Evolutionary conservation across 2,329 filamentous ascomycete genomes (phyloP), one percentile per base, ranked within the genome.

Genomic region (Trichoderma breve): DNA sequence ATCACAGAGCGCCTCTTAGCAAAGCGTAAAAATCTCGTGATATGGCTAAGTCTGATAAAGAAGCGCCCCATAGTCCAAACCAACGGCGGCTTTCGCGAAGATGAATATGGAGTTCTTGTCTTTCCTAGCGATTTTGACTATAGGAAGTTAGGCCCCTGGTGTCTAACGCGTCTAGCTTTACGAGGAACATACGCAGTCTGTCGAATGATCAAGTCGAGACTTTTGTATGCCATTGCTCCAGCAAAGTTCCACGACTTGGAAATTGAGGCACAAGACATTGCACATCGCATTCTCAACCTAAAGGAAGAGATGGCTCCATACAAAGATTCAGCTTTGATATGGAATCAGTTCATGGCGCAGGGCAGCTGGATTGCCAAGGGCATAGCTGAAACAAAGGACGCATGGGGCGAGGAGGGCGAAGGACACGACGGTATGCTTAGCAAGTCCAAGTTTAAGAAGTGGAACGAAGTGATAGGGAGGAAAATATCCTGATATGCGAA

Each of bases 201-300:
- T 51, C 66, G 66, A 36, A 69, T 69, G 66, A 36, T 69, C 36
- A 69, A 69, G n/a, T 58, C 66, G 9, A 36, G 66, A n/a, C 66
- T 69, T 3, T 34, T 69, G 8, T 69, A 24, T 30, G 66, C 66
- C 18, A 12, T 61, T n/a, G n/a, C 55, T 34, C 66, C 66, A 5
- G 18, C n/a, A n/a, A 39, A 9, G n/a, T 69, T 60, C 2, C 36
- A 61, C 24, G 6, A 60, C 9, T 9, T 69, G 9, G 66, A 69
- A 11, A 9, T 26, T 11, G 66, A 69, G 24, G 34, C 66, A 1
- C 66, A 69, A 1, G 55, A 69, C 3, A 69, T 69, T 34, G 66
- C 66, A 0, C 39, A 11, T 18, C 36, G 66, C 0, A 34, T 69
- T 26, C 66, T 69, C 7, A 69, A 21, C 24, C 26, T 69, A 15